Evolutionary conservation across 768 basidiomycete genomes (phyloP), one percentile per base, ranked within the genome.

Genomic region (Pleurotus platypus): DNA sequence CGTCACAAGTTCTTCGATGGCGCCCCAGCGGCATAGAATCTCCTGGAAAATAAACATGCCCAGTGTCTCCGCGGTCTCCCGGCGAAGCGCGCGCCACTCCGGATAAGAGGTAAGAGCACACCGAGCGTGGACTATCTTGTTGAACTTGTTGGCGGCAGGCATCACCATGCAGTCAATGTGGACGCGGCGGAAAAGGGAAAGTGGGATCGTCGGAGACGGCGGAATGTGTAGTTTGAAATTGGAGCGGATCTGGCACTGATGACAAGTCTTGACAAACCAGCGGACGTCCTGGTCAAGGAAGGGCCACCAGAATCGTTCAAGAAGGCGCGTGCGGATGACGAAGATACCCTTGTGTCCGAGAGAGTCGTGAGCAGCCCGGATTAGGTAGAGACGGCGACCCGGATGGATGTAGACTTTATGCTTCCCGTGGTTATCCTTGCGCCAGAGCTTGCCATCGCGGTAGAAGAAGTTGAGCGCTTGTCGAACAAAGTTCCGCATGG

Each of bases 271-370:
- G 16, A 70, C 49, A 46, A 57, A 66, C 64, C 66, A 69, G 1
- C 59, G 15, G 3, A 70, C 50, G 50, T 71, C 67, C 9, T 38
- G 27, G 11, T 57, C 56, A n/a, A 70, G 51, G 12, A 20, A 45
- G 0, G 69, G 72, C 72, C 72, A 73, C 69, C 69, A 73, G 50
- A 67, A 70, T 0, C 66, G 58, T 24, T 70, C 66, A 2, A 18
- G 16, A 1, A 73, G n/a, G 6, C 56, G 63, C 0, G 48, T 26
- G 6, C 49, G 43, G 2, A 63, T 66, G 1, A 66, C 47, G 45
- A 61, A 70, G 46, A 69, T 61, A 0, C 71, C 67, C 18, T 64
- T 60, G 59, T 69, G 69, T 3, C 70, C 65, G 5, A 66, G 60
- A 1, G 66, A 58, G 35, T 70, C 64, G 37, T 70, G 63, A n/a